These are phyloP conservation scores for Paraurostyla sp. DNA, from an alignment of 73 alveolate genomes.

Conservation along the genomic window DNA sequence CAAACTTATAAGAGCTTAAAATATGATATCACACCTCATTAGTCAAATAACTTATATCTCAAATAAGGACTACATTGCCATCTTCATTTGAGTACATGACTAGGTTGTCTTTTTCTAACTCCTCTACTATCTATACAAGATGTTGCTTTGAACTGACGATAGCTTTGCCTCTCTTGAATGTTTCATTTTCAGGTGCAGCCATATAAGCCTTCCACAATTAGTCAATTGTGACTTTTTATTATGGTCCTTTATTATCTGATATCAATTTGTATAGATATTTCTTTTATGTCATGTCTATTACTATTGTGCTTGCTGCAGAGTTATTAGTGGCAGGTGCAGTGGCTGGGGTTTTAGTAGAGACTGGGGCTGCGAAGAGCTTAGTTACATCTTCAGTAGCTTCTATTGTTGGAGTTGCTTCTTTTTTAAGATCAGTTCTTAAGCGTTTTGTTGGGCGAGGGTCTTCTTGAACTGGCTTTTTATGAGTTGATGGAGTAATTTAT, in stretches of 20 bases:
- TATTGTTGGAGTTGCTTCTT: background rate
- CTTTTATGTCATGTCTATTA: background rate
- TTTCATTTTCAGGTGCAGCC: slow-evolving; percentile 44
- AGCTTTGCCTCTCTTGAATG: slow-evolving; percentile 21
- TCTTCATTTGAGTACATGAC: background rate
- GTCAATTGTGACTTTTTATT: background rate
- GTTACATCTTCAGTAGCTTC: background rate
- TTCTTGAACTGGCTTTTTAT: background rate
- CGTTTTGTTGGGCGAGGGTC: background rate
- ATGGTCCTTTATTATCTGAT: background rate
- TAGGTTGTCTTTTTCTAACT: background rate
- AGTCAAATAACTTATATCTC: background rate
- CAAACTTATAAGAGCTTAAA: too few species aligned
- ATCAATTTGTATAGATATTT: slow-evolving; percentile 5
- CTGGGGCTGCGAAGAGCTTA: background rate
- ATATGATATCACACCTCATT: too few species aligned
- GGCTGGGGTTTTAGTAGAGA: background rate
- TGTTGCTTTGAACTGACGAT: background rate
- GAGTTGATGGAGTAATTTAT: too few species aligned
- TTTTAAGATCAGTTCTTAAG: background rate
- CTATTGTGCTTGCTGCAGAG: too few species aligned
- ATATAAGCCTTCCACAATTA: slow-evolving; percentile 23
- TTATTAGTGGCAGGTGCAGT: too few species aligned
- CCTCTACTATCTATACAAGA: background rate
- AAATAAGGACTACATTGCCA: background rate